Evolutionary conservation across 2,329 filamentous ascomycete species (phyloP), one percentile per base, ranked within the genome.

Genomic region (Curvularia hawaiiensis): DNA sequence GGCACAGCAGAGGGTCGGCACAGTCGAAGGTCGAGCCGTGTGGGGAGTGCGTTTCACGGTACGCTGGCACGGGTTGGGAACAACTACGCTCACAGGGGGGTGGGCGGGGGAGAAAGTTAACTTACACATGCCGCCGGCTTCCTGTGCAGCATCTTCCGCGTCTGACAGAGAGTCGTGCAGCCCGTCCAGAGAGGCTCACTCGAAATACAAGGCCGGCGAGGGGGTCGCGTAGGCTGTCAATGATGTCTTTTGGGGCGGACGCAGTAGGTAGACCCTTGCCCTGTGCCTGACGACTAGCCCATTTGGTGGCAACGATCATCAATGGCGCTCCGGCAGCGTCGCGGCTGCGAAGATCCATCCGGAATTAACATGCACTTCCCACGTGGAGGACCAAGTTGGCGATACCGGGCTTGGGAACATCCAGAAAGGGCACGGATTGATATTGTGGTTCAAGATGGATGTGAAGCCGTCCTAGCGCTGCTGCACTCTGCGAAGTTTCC

Each of bases 61-160:
- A 48, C 59, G n/a, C 63, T 63, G 60, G 54, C 58, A 59, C 58
- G 54, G 59, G 22, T 53, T 60, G 59, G 55, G 53, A 58, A 59
- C 55, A 41, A 58, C 52, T 45, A 31, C 18, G 24, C 16, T 30
- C 28, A 28, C 24, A 28, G 51, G 40, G 51, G 41, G 54, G 48
- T 51, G 50, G 33, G 43, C 22, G 41, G 41, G 41, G 41, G 24
- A 44, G 41, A 44, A 53, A 57, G 55, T 39, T 30, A 72, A 72
- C 73, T 75, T 64, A 77, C 75, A 75, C 74, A 77, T 76, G 67
- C 71, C 72, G 72, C 69, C 66, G 65, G 55, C 56, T 62, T 69
- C 64, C 58, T 62, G 60, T 58, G 60, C 66, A 65, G 70, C 68
- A 70, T 75, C 71, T 75, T 76, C 65, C 64, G 70, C 50, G 60